These are phyloP conservation scores for Immersiella caudata DNA, from an alignment of 495 filamentous ascomycete genomes.

Conservation along the genomic window DNA sequence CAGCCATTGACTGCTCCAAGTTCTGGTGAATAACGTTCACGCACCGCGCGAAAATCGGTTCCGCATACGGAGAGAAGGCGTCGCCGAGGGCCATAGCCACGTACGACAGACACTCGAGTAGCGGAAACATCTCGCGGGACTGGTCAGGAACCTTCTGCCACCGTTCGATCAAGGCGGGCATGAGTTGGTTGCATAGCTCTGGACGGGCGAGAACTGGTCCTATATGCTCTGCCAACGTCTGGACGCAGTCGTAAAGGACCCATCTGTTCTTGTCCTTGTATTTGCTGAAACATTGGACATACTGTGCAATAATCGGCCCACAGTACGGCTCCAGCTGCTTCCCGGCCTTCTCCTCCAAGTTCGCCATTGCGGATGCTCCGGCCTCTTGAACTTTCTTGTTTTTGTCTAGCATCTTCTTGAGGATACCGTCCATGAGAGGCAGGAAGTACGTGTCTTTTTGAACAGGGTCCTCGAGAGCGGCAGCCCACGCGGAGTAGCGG, in stretches of 20 bases:
- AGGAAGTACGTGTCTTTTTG: constrained; percentile 81
- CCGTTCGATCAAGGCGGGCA: constrained; percentile 89
- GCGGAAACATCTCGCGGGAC: constrained; percentile 89
- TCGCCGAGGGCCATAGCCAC: constrained; percentile 85
- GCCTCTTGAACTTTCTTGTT: constrained; percentile 99
- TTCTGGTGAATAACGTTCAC: constrained; percentile 90
- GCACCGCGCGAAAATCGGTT: constrained; percentile 82
- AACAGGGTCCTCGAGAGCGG: constrained; percentile 65
- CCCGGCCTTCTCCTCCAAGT: constrained; percentile 90
- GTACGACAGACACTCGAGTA: constrained; percentile 94
- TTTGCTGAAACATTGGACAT: constrained; percentile 84
- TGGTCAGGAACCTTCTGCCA: constrained; percentile 88
- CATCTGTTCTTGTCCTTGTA: constrained; percentile 99
- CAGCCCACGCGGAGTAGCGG: constrained; percentile 92
- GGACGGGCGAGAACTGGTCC: constrained; percentile 75
- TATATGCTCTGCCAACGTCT: constrained; percentile 93
- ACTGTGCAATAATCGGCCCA: constrained; percentile 87
- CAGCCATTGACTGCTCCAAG: constrained; percentile 71
- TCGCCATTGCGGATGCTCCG: constrained; percentile 93
- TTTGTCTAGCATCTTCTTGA: constrained; percentile 89
- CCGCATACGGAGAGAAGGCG: constrained; percentile 79
- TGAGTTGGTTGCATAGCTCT: constrained; percentile 78
- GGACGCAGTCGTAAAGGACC: constrained; percentile 97
- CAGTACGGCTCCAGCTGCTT: constrained; percentile 80
- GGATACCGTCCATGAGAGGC: constrained; percentile 96